Conservation (phyloP, 257 asterid species). For the Hygrophila difformis region DNA sequence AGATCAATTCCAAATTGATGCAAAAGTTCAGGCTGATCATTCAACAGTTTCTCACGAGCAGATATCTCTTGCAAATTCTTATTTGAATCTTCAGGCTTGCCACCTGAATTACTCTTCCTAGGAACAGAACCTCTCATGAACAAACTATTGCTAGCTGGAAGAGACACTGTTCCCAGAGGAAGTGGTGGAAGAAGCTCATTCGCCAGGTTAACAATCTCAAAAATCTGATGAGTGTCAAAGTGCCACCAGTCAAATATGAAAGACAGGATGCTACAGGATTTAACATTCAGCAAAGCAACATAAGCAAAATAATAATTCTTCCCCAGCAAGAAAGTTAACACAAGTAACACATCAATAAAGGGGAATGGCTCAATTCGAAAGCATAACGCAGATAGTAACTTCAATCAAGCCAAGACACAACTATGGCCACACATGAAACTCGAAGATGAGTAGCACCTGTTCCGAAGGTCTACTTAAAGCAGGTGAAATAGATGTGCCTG, state of each 20-base stretch:
- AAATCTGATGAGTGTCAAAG: constrained; percentile 36
- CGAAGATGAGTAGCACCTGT: constrained; percentile 51
- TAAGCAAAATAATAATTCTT: not conserved
- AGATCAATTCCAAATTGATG: constrained; percentile 93
- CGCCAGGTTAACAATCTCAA: constrained; percentile 97
- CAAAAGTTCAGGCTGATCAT: constrained; percentile 91
- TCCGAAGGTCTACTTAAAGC: constrained; percentile 92
- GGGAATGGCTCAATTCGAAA: not conserved
- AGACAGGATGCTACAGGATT: not conserved
- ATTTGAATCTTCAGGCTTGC: constrained; percentile 59
- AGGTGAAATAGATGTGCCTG: constrained; percentile 81
- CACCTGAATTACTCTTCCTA: constrained; percentile 50
- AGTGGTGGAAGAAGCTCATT: constrained; percentile 97
- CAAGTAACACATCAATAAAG: constrained; percentile 4
- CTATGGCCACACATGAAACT: no score
- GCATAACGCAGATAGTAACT: not conserved
- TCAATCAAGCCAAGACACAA: constrained; percentile 1
- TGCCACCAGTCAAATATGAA: not conserved
- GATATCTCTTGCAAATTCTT: constrained; percentile 48
- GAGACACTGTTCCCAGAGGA: constrained; percentile 87
- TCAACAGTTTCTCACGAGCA: constrained; percentile 69
- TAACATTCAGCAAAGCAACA: not conserved
- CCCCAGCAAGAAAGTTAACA: constrained; percentile 5
- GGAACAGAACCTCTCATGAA: constrained; percentile 48
- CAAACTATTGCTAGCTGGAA: constrained; percentile 59